Evolutionary conservation across 495 filamentous ascomycete species (phyloP).

Genomic region (Penicillium nucicola): DNA sequence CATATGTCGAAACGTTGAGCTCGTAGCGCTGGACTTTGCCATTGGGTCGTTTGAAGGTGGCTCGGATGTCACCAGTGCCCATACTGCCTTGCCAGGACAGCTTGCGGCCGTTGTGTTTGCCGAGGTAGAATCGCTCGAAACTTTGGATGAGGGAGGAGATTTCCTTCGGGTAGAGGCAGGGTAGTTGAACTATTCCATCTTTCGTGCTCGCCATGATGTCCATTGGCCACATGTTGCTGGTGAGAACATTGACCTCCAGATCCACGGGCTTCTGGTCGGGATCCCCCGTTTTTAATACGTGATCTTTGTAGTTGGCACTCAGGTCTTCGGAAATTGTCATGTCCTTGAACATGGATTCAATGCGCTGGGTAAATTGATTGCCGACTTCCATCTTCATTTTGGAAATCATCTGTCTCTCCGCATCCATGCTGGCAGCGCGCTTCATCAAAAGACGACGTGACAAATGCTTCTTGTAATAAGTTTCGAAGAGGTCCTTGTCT

Average conservation of each 20-base stretch:
- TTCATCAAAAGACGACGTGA: constrained; percentile 80
- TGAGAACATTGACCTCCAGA: constrained; percentile 79
- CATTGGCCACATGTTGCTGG: constrained; percentile 90
- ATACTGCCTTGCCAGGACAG: constrained; percentile 81
- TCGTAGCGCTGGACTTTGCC: constrained; percentile 78
- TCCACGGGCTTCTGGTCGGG: constrained; percentile 68
- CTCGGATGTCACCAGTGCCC: constrained; percentile 85
- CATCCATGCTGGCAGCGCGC: constrained; percentile 82
- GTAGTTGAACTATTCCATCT: constrained; percentile 48
- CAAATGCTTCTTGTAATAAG: constrained; percentile 98
- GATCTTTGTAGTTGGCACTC: constrained; percentile 67
- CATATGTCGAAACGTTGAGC: constrained; percentile 88
- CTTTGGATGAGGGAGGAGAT: constrained; percentile 76
- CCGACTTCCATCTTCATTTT: constrained; percentile 96
- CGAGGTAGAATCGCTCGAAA: constrained; percentile 87
- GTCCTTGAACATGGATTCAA: constrained; percentile 98
- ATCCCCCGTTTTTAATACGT: constrained; percentile 62
- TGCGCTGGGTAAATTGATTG: constrained; percentile 85
- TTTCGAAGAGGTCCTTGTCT: constrained; percentile 94
- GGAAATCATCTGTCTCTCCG: constrained; percentile 91
- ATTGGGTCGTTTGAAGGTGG: constrained; percentile 69
- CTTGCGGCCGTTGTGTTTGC: constrained; percentile 79
- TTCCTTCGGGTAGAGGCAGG: constrained; percentile 68
- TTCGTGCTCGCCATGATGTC: constrained; percentile 70
- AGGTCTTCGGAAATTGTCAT: constrained; percentile 89